Conservation (phyloP, 106 monocot species). For the Gastrodia elata region DNA sequence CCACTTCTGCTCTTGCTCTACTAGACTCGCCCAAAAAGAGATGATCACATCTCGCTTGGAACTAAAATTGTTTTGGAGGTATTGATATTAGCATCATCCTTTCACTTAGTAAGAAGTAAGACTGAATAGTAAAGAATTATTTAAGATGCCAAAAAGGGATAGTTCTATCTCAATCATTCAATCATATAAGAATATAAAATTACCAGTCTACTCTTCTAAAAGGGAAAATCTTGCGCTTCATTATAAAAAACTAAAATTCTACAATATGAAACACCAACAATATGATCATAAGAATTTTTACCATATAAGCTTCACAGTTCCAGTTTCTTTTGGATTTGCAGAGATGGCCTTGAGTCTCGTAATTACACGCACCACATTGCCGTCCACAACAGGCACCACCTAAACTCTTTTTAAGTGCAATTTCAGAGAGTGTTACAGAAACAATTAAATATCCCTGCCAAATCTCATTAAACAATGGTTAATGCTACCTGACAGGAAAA, state of each 20-base stretch:
- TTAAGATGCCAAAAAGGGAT: neutral
- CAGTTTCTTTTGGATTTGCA: constrained; percentile 77
- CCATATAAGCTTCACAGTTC: constrained; percentile 82
- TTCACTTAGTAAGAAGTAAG: neutral
- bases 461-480: too few species aligned
- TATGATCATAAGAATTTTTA: constrained; percentile 9
- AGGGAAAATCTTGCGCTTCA: neutral
- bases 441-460: neutral
- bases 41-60: too few species aligned
- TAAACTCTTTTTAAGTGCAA: constrained; percentile 10
- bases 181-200: neutral
- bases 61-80: too few species aligned
- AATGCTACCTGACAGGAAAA: neutral
- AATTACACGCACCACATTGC: constrained; percentile 92
- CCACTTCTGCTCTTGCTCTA: too few species aligned
- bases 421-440: neutral
- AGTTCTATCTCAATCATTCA: neutral
- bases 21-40: too few species aligned
- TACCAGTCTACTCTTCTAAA: neutral
- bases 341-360: constrained; percentile 81
- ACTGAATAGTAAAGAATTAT: neutral
- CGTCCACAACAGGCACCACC: constrained; percentile 96
- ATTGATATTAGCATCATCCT: neutral
- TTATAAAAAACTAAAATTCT: neutral
- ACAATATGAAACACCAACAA: neutral